These are phyloP conservation scores for Scedosporium aurantiacum DNA, from an alignment of 2,329 filamentous ascomycete species.

Conservation along the genomic window DNA sequence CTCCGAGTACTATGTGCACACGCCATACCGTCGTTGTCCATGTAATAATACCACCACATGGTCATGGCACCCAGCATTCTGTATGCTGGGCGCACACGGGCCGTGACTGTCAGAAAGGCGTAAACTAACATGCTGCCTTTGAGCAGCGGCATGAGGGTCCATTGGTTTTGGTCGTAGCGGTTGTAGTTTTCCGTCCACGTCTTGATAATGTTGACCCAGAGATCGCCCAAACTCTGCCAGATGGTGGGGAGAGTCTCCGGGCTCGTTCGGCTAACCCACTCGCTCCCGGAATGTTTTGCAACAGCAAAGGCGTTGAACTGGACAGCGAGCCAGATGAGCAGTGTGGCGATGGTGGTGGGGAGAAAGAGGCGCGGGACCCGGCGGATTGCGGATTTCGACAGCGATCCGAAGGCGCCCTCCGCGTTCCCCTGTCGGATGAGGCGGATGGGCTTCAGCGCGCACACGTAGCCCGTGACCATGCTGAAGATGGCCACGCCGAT, in stretches of 20 bases:
- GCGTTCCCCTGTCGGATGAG: slow-evolving; percentile 42
- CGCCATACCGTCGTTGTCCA: slow-evolving; percentile 15
- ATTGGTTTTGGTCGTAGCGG: slow-evolving; percentile 45
- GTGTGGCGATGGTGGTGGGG: slow-evolving; percentile 44
- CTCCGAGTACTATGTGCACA: background rate
- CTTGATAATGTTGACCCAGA: slow-evolving; percentile 32
- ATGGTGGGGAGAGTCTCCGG: background rate
- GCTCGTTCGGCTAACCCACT: slow-evolving; percentile 28
- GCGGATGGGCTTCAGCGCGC: slow-evolving; percentile 50
- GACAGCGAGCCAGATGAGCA: slow-evolving; percentile 39
- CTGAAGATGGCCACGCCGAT: slow-evolving; percentile 58
- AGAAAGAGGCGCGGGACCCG: slow-evolving; percentile 48
- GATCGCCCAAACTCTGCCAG: slow-evolving; percentile 8
- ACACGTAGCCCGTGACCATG: slow-evolving; percentile 54
- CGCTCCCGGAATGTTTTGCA: slow-evolving; percentile 41
- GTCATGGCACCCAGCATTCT: slow-evolving; percentile 34
- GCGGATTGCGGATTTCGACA: slow-evolving; percentile 46
- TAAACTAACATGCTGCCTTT: slow-evolving; percentile 45
- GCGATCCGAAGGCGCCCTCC: slow-evolving; percentile 38
- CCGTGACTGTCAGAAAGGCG: slow-evolving; percentile 37
- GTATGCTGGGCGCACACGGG: slow-evolving; percentile 35
- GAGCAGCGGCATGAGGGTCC: slow-evolving; percentile 43
- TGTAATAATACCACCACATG: slow-evolving; percentile 39
- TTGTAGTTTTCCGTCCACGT: slow-evolving; percentile 43
- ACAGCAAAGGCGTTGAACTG: slow-evolving; percentile 47